These are phyloP conservation scores for Sporisorium sorghi DNA, from an alignment of 1,284 basidiomycete species.

Conservation along the genomic window DNA sequence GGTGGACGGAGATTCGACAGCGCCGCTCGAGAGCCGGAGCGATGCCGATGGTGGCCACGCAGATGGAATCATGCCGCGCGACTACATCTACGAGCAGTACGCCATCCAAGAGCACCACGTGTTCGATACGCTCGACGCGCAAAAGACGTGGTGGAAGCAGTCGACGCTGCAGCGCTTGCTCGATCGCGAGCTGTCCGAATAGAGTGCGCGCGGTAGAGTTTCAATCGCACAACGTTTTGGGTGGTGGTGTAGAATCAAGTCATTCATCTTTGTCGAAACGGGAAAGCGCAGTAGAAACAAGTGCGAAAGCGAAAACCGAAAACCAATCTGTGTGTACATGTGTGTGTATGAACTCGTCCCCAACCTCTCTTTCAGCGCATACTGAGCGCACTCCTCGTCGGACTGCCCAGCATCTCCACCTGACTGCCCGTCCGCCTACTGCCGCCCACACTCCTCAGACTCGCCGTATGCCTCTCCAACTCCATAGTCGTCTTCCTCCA, in stretches of 20 bases:
- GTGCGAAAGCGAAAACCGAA: not conserved
- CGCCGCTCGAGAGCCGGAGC: not conserved
- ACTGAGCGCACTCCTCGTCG: constrained; percentile 19
- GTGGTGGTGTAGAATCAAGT: not conserved
- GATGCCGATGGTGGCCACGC: not conserved
- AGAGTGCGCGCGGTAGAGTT: not conserved
- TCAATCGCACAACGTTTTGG: not conserved
- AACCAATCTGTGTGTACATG: not conserved
- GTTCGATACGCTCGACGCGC: constrained; percentile 56
- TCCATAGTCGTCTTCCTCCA: constrained; percentile 50
- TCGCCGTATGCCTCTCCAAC: constrained; percentile 37
- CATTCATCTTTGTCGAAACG: not conserved
- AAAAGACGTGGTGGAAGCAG: constrained; percentile 64
- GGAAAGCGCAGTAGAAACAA: not conserved
- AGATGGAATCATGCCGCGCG: constrained; percentile 32
- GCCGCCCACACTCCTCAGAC: constrained; percentile 14
- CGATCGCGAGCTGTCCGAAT: constrained; percentile 53
- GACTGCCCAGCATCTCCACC: constrained; percentile 25
- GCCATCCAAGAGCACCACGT: constrained; percentile 54
- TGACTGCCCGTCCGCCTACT: constrained; percentile 30
- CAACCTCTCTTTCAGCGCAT: constrained; percentile 15
- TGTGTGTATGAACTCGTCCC: not conserved
- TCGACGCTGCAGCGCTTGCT: constrained; percentile 58
- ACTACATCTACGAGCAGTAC: constrained; percentile 67
- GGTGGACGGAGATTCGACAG: not conserved